Evolutionary conservation across 169 alveolate genomes (phyloP), one percentile per base, ranked within the genome.

Genomic region (Eimeria sp.): DNA sequence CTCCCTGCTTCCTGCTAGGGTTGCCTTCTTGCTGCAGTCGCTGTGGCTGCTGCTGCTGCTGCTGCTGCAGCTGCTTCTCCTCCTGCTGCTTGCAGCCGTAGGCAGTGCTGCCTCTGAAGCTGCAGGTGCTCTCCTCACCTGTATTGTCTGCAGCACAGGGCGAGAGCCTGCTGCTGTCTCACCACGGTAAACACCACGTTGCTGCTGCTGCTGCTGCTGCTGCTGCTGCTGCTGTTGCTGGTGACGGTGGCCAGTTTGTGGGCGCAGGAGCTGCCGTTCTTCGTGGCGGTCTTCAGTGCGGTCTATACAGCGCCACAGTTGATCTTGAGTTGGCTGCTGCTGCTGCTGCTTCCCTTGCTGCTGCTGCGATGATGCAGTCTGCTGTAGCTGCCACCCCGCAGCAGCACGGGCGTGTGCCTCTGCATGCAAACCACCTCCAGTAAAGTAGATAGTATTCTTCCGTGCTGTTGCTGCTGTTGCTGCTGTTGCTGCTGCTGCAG

Each of bases 41-140:
- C 90, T 82, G 56, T 52, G 37, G 18, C n/a, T n/a, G n/a, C n/a
- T n/a, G n/a, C n/a, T n/a, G n/a, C n/a, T n/a, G n/a, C 56, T 52
- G 90, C 90, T 82, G 72, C 90, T 82, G 90, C 74, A 82, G 90
- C 90, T 54, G 46, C 71, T n/a, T 6, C 90, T 52, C 90, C 90
- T 54, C 62, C 56, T 54, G 52, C 78, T 71, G 78, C 46, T 33
- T 71, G 78, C 78, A 30, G 52, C 78, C 78, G 25, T 30, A n/a
- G 27, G 52, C 74, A 18, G 30, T 8, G 91, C 76, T 40, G 62
- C 37, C 16, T 25, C 64, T 3, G 78, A 6, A 18, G 54, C 33
- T 40, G 62, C 91, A 40, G 78, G 16, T 58, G 64, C 49, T 23
- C 62, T 58, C 62, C 80, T 43, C 54, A 71, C 25, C 52, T 85